Base-by-base conservation (phyloP, 495 filamentous ascomycete species). In the Staphylotrichum longicolle region DNA sequence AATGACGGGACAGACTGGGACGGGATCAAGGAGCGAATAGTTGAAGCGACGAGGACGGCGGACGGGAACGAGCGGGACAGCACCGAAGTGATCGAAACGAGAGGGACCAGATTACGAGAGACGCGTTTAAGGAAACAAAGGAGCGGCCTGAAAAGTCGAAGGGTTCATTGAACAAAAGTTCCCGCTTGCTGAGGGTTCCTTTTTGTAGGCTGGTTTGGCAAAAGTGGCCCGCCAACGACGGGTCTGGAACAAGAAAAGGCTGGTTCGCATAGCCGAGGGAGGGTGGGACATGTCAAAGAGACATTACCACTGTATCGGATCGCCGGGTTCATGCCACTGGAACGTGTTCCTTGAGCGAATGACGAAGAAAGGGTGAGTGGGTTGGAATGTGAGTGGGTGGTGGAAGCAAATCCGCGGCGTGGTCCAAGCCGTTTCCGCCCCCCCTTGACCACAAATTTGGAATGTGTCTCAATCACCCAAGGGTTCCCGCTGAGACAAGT, bases 81-180 rank as follows among this genome's bases (percentile, higher is more conserved):
- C 34, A 55, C 33, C 39, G 33, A 52, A 39, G 15, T 4, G 9
- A n/a, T 45, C 10, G 54, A 61, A 61, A 56, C 41, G 57, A 64
- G 57, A 4, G 60, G 49, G 61, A 41, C 39, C 42, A 32, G 15
- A 52, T 49, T 45, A 54, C 20, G 52, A 62, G 47, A 60, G n/a
- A 61, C 7, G 35, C 53, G 40, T 30, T 45, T 45, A 67, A 56
- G 58, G 54, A 68, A 68, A 72, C 61, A 70, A 70, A 73, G 65
- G 69, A 73, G 63, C 63, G 67, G 39, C 61, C 39, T 42, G 47
- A 46, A 40, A 44, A 58, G 15, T 53, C 42, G 44, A 58, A n/a
- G 49, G 53, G 37, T 45, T 64, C 60, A 62, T 64, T 44, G 57
- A 66, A 30, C 51, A 61, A 7, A 61, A 63, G 54, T 49, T 47